These are phyloP conservation scores for Xylaria intraflava DNA, from an alignment of 495 filamentous ascomycete species.

Conservation along the genomic window DNA sequence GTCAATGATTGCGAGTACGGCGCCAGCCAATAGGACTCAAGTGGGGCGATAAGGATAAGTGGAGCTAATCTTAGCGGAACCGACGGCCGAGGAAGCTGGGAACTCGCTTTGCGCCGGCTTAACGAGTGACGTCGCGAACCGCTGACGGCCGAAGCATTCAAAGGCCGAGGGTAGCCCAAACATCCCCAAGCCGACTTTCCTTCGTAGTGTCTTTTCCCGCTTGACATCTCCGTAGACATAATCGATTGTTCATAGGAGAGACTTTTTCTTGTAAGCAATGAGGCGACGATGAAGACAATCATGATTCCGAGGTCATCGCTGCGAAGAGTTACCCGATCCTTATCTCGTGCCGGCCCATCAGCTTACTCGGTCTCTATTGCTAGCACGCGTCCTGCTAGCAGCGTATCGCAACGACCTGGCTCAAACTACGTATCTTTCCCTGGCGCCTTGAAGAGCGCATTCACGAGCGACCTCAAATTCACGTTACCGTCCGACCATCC, in stretches of 20 bases:
- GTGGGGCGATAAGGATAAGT: constrained; percentile 1
- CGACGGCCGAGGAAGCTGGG: constrained; percentile 5
- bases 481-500: constrained; percentile 58
- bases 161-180: constrained; percentile 14
- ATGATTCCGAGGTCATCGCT: constrained; percentile 15
- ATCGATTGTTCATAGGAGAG: constrained; percentile 8
- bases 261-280: constrained; percentile 7
- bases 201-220: neutral
- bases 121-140: constrained; percentile 23
- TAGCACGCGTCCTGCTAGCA: constrained; percentile 25
- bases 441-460: constrained; percentile 89
- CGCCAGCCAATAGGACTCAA: no score
- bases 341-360: constrained; percentile 12
- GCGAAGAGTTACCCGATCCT: constrained; percentile 14
- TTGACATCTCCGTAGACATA: neutral
- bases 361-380: constrained; percentile 4
- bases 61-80: constrained; percentile 9
- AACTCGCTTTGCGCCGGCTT: constrained; percentile 28
- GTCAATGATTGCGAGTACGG: no score
- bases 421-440: constrained; percentile 78
- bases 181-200: neutral
- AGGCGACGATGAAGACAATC: constrained; percentile 20
- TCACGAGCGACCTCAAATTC: constrained; percentile 73
- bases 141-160: no score
- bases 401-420: constrained; percentile 59